Evolutionary conservation across 352 stramenopile genomes (phyloP), one percentile per base, ranked within the genome.

Genomic region (Pythium folliculosum): DNA sequence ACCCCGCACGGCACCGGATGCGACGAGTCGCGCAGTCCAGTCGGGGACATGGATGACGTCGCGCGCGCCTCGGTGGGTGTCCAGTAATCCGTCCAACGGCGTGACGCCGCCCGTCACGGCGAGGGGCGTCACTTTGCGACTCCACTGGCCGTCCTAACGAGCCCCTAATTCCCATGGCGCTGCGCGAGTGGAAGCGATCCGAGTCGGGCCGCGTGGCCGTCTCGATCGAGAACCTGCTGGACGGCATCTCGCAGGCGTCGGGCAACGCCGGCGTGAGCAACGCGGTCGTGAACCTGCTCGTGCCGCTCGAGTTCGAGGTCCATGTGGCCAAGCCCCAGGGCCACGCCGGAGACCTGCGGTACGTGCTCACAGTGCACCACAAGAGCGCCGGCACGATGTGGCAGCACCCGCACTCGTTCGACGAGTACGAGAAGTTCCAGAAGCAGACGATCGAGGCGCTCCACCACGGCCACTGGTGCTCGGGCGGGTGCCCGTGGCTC

Each of bases 391-490:
- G 76, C 25, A 75, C 57, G 16, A 62, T 59, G 14, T 82, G 72
- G 69, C 70, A 76, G 16, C 63, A 84, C 32, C 74, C 50, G 52
- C 78, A 63, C 22, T 85, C 77, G 51, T 80, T 87, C 52, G 74
- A 81, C 35, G 77, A 89, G 60, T 83, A 87, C 64, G 56, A 71
- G 17, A 47, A 44, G 14, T 75, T 88, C 27, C 77, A 86, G 40
- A 69, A 70, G 14, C 57, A 57, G 1, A 27, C 80, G 22, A 57
- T 84, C 6, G 47, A 59, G 6, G 77, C 65, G 32, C 74, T 91
- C 53, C 71, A 86, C 23, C 80, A 86, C 60, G 82, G 80, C 35
- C 80, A 89, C 65, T 67, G 78, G 10, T 91, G 80, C 50, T 65
- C 77, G 30, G 80, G 72, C 30, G 60, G 64, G 30, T 89, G 80